Percentiles rank a stretch among this genome's conserved stretches.
Conservation (phyloP, 495 filamentous ascomycete species). For the Parathielavia appendiculata region DNA sequence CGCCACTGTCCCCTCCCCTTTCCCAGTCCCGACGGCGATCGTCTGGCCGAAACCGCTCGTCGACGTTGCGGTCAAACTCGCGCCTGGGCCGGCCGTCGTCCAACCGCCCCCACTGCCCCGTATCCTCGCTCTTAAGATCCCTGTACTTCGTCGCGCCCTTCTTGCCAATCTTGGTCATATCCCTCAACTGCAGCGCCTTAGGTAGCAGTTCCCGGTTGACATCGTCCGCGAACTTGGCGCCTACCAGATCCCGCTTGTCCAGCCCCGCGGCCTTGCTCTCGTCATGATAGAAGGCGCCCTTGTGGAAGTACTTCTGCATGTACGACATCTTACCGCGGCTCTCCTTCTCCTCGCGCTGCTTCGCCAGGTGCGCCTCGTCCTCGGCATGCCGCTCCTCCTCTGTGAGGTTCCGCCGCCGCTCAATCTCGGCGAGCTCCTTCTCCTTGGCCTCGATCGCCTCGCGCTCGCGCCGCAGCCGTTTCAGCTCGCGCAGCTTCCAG, state of each 20-base stretch:
- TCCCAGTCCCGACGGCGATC: constrained; percentile 38
- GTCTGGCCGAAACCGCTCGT: constrained; percentile 73
- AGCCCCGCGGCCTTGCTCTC: constrained; percentile 68
- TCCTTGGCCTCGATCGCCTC: constrained; percentile 79
- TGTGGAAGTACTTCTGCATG: constrained; percentile 96
- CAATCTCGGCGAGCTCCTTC: constrained; percentile 82
- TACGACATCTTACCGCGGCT: constrained; percentile 76
- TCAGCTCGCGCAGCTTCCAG: constrained; percentile 90
- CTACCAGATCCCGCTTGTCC: constrained; percentile 74
- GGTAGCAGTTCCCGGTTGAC: constrained; percentile 78
- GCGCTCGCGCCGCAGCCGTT: constrained; percentile 78
- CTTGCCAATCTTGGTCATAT: constrained; percentile 89
- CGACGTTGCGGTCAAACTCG: constrained; percentile 44
- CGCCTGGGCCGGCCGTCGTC: constrained; percentile 46
- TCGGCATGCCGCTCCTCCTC: constrained; percentile 83
- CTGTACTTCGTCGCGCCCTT: constrained; percentile 87
- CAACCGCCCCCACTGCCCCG: constrained; percentile 71
- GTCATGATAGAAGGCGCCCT: constrained; percentile 90
- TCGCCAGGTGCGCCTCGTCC: constrained; percentile 69
- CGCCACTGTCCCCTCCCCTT: constrained; percentile 30
- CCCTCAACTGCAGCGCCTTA: constrained; percentile 87
- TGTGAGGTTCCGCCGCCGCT: constrained; percentile 80
- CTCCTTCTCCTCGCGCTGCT: constrained; percentile 84
- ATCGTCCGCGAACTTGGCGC: constrained; percentile 71
- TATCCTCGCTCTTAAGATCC: constrained; percentile 89